These are phyloP conservation scores for Neonectria ditissima DNA, from an alignment of 2,329 filamentous ascomycete genomes.

Conservation along the genomic window DNA sequence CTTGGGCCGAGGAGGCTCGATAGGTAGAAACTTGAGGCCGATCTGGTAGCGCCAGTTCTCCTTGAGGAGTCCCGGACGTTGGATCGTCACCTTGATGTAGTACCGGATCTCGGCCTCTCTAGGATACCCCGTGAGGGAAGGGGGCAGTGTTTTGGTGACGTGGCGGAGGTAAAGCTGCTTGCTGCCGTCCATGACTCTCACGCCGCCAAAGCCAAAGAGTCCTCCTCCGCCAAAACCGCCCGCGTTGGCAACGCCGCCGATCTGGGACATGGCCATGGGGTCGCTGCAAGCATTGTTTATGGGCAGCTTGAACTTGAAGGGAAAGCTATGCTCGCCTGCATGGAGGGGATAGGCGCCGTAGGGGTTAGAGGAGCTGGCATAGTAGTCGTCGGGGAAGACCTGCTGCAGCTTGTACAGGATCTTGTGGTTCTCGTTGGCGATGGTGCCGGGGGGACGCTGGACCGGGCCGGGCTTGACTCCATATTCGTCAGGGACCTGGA, in stretches of 20 bases:
- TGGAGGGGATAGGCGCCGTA: slow-evolving; percentile 69
- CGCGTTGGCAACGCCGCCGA: slow-evolving; percentile 65
- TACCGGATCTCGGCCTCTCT: slow-evolving; percentile 92
- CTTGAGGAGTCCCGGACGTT: slow-evolving; percentile 87
- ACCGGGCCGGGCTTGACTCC: slow-evolving; percentile 46
- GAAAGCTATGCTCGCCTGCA: slow-evolving; percentile 79
- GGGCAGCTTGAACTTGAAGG: slow-evolving; percentile 81
- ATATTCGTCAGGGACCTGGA: slow-evolving; percentile 63
- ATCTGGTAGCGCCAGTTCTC: slow-evolving; percentile 81
- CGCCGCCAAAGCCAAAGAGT: slow-evolving; percentile 62
- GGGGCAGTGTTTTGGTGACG: slow-evolving; percentile 87
- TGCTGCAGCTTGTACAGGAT: slow-evolving; percentile 80
- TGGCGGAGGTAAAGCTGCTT: slow-evolving; percentile 75
- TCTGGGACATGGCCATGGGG: slow-evolving; percentile 63
- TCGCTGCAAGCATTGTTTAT: slow-evolving; percentile 80
- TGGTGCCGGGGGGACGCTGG: slow-evolving; percentile 54
- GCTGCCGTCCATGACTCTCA: slow-evolving; percentile 72
- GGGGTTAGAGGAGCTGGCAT: slow-evolving; percentile 53
- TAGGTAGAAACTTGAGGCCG: slow-evolving; percentile 89
- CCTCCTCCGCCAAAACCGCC: slow-evolving; percentile 63
- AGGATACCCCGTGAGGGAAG: slow-evolving; percentile 87
- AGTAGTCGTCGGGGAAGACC: slow-evolving; percentile 74
- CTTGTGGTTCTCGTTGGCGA: slow-evolving; percentile 73
- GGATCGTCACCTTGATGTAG: slow-evolving; percentile 94
- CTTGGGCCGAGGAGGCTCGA: slow-evolving; percentile 84